Base-by-base conservation (phyloP, 139 green algal species). In the Volvox africanus region DNA sequence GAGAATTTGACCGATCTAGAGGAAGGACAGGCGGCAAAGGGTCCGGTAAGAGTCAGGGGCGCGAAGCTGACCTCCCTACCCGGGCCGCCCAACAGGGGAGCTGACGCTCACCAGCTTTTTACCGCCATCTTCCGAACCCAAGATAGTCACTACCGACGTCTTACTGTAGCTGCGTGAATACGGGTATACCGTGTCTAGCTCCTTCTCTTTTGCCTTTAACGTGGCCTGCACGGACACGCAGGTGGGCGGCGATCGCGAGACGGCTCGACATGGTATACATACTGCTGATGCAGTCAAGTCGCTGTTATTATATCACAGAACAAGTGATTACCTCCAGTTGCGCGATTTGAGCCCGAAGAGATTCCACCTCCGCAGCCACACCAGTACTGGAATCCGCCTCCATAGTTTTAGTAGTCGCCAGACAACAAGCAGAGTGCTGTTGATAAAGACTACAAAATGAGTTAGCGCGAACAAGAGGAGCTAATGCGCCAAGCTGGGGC, bases 1-100 rank as follows among this genome's bases (percentile, higher is more conserved):
- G 19, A 99, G 76, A 0, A 94, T 98, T 30, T 91, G 90, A 18
- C 96, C 97, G 62, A 97, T 93, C 94, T 98, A 94, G 44, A 61
- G 71, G 24, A 33, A 32, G 71, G 71, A 2, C 44, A 55, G 44
- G 44, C 44, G 44, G 44, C 9, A 55, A 55, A 55, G 44, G 5
- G 44, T 55, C 5, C 44, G 44, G 44, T 55, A 9, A 55, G 44
- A 55, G 44, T 9, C 9, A 55, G 44, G 44, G 44, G 44, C 44
- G 9, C 44, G 5, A 55, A 9, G 44, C 44, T 55, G 44, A 55
- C 44, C 44, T 55, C 44, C 44, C n/a, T n/a, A n/a, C n/a, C 44
- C 67, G 67, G 2, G 67, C 24, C 71, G 26, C 71, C 20, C 26
- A 21, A 21, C 71, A 79, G 20, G 13, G 36, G 6, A 26, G 78